phyloP scores from a whole-genome alignment of 148 eudicot genomes.

The Vaccinium darrowii region DNA sequence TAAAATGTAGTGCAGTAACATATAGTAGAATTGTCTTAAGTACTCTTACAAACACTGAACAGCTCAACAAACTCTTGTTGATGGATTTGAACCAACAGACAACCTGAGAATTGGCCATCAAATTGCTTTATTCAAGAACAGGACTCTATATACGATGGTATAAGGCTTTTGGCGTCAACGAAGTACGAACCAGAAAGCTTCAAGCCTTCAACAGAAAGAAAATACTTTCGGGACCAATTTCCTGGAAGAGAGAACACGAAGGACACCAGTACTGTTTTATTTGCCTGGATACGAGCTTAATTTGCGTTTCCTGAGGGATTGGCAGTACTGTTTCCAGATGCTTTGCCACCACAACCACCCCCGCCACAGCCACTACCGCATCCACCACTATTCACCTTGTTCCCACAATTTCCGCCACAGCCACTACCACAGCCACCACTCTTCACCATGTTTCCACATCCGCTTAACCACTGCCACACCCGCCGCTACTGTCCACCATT shows the following conservation, averaged over 20 bases:
- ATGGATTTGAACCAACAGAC: not conserved
- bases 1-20: no score
- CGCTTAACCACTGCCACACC: slow-evolving; percentile 25
- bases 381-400: slow-evolving; percentile 20
- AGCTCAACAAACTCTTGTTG: not conserved
- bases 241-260: not conserved
- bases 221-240: not conserved
- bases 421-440: slow-evolving; percentile 27
- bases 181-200: not conserved
- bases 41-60: not conserved
- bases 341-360: slow-evolving; percentile 24
- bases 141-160: not conserved
- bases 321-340: slow-evolving; percentile 10
- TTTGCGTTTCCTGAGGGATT: not conserved
- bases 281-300: not conserved
- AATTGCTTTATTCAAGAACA: not conserved
- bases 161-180: not conserved
- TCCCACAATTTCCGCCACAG: slow-evolving; percentile 22
- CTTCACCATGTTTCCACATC: slow-evolving; percentile 13
- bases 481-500: slow-evolving; percentile 27
- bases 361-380: slow-evolving; percentile 27
- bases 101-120: not conserved
- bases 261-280: not conserved
- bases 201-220: not conserved
- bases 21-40: no score